Evolutionary conservation across 129 eudicot species (phyloP).

Genomic region (Erigeron canadensis): DNA sequence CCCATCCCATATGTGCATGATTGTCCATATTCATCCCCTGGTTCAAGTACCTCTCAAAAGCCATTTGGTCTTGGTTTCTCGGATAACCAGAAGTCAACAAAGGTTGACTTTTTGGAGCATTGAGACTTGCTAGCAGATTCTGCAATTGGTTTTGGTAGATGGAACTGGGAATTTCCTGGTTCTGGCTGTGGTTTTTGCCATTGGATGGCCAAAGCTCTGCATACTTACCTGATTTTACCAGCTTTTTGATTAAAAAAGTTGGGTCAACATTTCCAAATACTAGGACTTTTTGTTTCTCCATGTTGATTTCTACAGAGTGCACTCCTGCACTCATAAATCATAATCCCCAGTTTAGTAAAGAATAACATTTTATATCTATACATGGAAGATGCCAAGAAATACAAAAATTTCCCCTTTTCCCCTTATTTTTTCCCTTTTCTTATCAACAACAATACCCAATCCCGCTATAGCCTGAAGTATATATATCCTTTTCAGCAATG

Average conservation of each 20-base stretch:
- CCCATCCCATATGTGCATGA: constrained; percentile 29
- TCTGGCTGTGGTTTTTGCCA: constrained; percentile 23
- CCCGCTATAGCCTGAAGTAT: too few relatives aligned
- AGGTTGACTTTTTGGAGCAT: constrained; percentile 32
- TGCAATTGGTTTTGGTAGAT: constrained; percentile 28
- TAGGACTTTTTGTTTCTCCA: constrained; percentile 56
- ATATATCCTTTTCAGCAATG: too few relatives aligned
- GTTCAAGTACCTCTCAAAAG: constrained; percentile 34
- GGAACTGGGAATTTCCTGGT: constrained; percentile 22
- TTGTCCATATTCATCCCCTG: constrained; percentile 39
- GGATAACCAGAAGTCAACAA: constrained; percentile 29
- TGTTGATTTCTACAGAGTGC: constrained; percentile 52
- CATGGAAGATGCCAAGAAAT: background rate
- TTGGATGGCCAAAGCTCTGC: constrained; percentile 57
- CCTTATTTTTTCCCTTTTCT: background rate
- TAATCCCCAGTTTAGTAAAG: constrained; percentile 18
- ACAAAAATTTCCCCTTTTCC: background rate
- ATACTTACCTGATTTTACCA: constrained; percentile 69
- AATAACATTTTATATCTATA: background rate
- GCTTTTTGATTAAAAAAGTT: constrained; percentile 50
- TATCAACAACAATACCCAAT: background rate
- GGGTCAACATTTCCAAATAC: constrained; percentile 70
- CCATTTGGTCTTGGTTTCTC: constrained; percentile 36
- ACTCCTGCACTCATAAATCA: constrained; percentile 57
- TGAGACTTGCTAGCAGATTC: constrained; percentile 17